Evolutionary conservation across 768 basidiomycete species (phyloP).

Genomic region (Gloeostereum incarnatum): DNA sequence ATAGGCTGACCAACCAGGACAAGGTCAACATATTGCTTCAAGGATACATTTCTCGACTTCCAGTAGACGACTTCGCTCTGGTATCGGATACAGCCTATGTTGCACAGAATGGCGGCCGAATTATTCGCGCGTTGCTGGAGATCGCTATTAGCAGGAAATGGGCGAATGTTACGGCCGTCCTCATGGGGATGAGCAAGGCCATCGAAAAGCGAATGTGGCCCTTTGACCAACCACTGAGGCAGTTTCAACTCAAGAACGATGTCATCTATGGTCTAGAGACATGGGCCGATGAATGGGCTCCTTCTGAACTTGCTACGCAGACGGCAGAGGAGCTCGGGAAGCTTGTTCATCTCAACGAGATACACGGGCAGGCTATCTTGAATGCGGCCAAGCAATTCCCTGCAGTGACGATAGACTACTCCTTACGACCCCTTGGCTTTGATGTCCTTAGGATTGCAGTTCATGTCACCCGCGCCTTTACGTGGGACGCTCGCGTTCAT

Average conservation of each 20-base stretch:
- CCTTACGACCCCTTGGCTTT: slow-evolving; percentile 72
- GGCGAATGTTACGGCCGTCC: slow-evolving; percentile 70
- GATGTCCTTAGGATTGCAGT: slow-evolving; percentile 77
- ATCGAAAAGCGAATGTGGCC: slow-evolving; percentile 92
- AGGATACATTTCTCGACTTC: slow-evolving; percentile 71
- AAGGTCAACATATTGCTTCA: slow-evolving; percentile 97
- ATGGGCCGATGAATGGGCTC: slow-evolving; percentile 75
- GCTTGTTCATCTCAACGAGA: slow-evolving; percentile 78
- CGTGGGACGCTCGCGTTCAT: slow-evolving; percentile 73
- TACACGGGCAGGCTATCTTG: slow-evolving; percentile 71
- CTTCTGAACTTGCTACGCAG: slow-evolving; percentile 61
- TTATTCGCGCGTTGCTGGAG: slow-evolving; percentile 89
- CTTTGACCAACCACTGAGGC: slow-evolving; percentile 82
- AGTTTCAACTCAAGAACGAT: slow-evolving; percentile 71
- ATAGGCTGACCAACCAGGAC: slow-evolving; percentile 46
- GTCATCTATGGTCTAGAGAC: slow-evolving; percentile 68
- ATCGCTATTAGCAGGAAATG: slow-evolving; percentile 90
- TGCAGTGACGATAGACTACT: slow-evolving; percentile 50
- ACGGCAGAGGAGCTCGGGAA: slow-evolving; percentile 64
- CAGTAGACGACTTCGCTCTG: slow-evolving; percentile 91
- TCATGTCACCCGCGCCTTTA: slow-evolving; percentile 56
- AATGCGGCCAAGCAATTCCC: slow-evolving; percentile 84
- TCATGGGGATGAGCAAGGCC: slow-evolving; percentile 90
- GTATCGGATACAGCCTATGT: slow-evolving; percentile 93
- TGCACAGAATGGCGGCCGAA: slow-evolving; percentile 91